Percentiles rank a stretch among this genome's conserved stretches.
phyloP scores from a whole-genome alignment of 2,329 filamentous ascomycete genomes.

The Colletotrichum caudatum region DNA sequence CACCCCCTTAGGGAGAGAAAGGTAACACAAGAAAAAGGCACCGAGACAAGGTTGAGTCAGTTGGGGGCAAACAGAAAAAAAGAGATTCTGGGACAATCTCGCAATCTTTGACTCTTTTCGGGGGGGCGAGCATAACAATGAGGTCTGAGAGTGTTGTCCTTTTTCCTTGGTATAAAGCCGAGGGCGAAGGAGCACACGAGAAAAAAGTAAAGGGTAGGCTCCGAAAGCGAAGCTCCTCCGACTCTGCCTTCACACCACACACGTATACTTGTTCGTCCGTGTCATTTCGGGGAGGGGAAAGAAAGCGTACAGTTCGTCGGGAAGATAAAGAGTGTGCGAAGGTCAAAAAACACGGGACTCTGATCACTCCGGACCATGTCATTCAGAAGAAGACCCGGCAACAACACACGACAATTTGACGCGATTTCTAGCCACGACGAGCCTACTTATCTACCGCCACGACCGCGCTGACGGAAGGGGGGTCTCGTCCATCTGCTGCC shows the following conservation, averaged over 20 bases:
- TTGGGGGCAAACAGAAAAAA: slow-evolving; percentile 8
- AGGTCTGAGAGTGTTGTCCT: neutral
- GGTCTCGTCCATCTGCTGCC: neutral
- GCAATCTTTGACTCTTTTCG: slow-evolving; percentile 30
- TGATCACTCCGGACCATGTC: slow-evolving; percentile 25
- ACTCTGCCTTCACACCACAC: neutral
- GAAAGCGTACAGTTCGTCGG: neutral
- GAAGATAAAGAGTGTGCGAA: neutral
- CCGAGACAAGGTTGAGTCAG: slow-evolving; percentile 34
- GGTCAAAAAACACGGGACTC: neutral
- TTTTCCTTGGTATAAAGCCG: slow-evolving; percentile 19
- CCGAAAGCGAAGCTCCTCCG: neutral
- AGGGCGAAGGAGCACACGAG: neutral
- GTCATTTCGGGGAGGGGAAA: slow-evolving; percentile 3
- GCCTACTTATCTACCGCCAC: slow-evolving; percentile 5
- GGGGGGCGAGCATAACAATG: neutral
- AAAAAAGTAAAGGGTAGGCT: neutral
- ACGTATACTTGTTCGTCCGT: neutral
- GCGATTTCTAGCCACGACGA: neutral
- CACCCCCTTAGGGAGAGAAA: neutral
- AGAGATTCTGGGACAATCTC: slow-evolving; percentile 30
- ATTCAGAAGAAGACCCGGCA: slow-evolving; percentile 31
- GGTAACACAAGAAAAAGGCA: slow-evolving; percentile 8
- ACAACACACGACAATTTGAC: slow-evolving; percentile 10
- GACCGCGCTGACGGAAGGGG: slow-evolving; percentile 25